These are phyloP conservation scores for Colletotrichum musae DNA, from an alignment of 2,329 filamentous ascomycete genomes.

Conservation along the genomic window DNA sequence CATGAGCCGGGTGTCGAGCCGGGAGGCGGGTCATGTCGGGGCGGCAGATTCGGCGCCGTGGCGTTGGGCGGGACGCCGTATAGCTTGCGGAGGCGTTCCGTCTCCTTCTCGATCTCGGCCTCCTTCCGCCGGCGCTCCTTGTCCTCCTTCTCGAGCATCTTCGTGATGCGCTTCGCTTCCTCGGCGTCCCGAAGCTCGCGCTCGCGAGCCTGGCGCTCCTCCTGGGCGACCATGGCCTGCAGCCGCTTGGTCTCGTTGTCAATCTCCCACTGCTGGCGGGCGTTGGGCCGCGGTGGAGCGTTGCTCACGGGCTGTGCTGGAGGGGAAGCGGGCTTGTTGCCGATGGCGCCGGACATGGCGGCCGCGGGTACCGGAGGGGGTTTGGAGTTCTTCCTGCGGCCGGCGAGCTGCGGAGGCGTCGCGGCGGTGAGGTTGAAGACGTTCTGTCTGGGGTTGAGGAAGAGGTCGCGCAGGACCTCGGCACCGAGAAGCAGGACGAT, in stretches of 20 bases:
- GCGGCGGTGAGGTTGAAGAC: constrained; percentile 81
- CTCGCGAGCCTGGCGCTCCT: constrained; percentile 68
- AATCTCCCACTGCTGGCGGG: constrained; percentile 59
- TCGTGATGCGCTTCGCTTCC: constrained; percentile 70
- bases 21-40: constrained; percentile 39
- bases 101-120: constrained; percentile 81
- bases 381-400: constrained; percentile 61
- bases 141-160: constrained; percentile 77
- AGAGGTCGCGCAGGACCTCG: constrained; percentile 76
- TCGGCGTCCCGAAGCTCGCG: constrained; percentile 63
- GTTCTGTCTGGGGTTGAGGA: constrained; percentile 76
- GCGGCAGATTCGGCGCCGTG: constrained; percentile 53
- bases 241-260: constrained; percentile 86
- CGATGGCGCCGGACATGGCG: constrained; percentile 60
- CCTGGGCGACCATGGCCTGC: constrained; percentile 64
- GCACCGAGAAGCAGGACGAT: constrained; percentile 79
- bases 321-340: constrained; percentile 44
- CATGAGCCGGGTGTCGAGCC: constrained; percentile 18
- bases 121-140: constrained; percentile 70
- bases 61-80: constrained; percentile 69
- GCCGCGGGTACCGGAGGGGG: constrained; percentile 49
- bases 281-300: constrained; percentile 47
- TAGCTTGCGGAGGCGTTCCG: constrained; percentile 79
- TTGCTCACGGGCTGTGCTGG: constrained; percentile 45
- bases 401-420: constrained; percentile 45